These are phyloP conservation scores for Pyrus betulifolia DNA, from an alignment of 306 rosid species.

Conservation along the genomic window DNA sequence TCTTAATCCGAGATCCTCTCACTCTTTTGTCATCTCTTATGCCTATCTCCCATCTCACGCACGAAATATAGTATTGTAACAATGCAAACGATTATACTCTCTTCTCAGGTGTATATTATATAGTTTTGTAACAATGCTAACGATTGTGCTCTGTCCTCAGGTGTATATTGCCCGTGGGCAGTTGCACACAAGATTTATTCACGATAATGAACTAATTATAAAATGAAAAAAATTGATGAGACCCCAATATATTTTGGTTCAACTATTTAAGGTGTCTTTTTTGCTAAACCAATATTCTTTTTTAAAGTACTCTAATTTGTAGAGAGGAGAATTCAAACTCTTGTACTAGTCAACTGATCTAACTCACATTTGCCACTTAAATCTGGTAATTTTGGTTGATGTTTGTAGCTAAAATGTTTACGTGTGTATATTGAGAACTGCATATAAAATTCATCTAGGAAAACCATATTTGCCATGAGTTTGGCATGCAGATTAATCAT, in stretches of 20 bases:
- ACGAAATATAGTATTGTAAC: neutral
- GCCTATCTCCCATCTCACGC: neutral
- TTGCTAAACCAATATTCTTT: too few relatives aligned
- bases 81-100: too few relatives aligned
- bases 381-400: neutral
- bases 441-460: neutral
- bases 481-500: conserved; percentile 13
- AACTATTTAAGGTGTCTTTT: too few relatives aligned
- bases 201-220: neutral
- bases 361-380: too few relatives aligned
- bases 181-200: neutral
- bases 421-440: neutral
- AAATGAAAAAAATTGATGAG: too few relatives aligned
- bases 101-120: too few relatives aligned
- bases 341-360: too few relatives aligned
- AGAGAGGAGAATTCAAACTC: too few relatives aligned
- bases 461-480: neutral
- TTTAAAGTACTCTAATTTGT: too few relatives aligned
- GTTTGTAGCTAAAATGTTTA: neutral
- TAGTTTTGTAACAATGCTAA: too few relatives aligned
- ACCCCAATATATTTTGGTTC: neutral
- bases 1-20: neutral
- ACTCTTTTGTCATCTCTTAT: too few relatives aligned
- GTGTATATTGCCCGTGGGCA: too few relatives aligned
- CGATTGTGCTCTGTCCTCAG: rapidly evolving